A percentile compares a stretch with the other conserved stretches of the same genome.
phyloP scores from a whole-genome alignment of 1,284 basidiomycete genomes.

The Chalciporus sp. region DNA sequence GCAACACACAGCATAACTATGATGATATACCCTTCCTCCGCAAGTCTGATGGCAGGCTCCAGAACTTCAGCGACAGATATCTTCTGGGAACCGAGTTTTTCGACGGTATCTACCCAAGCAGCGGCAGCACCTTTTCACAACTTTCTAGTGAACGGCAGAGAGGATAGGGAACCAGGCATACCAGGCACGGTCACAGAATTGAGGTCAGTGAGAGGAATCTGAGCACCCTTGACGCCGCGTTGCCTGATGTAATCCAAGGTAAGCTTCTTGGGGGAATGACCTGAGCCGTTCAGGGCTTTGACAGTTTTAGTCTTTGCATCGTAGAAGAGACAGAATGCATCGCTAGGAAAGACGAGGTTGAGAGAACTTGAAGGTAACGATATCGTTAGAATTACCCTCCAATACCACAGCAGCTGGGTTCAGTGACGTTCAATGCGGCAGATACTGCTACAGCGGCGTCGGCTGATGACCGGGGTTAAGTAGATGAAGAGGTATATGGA shows the following conservation, averaged over 20 bases:
- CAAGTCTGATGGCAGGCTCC: constrained; percentile 82
- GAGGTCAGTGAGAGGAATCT: constrained; percentile 74
- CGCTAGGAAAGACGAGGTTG: constrained; percentile 45
- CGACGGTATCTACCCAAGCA: constrained; percentile 90
- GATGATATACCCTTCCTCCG: constrained; percentile 76
- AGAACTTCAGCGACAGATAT: constrained; percentile 82
- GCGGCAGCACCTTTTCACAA: constrained; percentile 74
- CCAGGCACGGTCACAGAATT: constrained; percentile 93
- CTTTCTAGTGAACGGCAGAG: neutral
- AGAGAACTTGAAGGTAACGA: neutral
- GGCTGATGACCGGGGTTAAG: constrained; percentile 38
- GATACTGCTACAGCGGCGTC: constrained; percentile 82
- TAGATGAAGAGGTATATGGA: too few relatives aligned
- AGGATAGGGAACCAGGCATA: constrained; percentile 22
- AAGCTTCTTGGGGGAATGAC: constrained; percentile 80
- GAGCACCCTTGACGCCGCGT: constrained; percentile 67
- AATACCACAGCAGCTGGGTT: constrained; percentile 81
- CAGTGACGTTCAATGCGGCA: constrained; percentile 87
- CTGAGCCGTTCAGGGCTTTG: constrained; percentile 85
- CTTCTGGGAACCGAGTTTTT: constrained; percentile 83
- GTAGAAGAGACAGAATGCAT: constrained; percentile 93
- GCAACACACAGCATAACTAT: neutral
- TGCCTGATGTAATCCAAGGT: constrained; percentile 73
- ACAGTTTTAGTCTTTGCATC: constrained; percentile 81
- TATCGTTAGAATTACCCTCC: constrained; percentile 59